phyloP scores from a whole-genome alignment of 1,284 basidiomycete species.

The Somion occarium region DNA sequence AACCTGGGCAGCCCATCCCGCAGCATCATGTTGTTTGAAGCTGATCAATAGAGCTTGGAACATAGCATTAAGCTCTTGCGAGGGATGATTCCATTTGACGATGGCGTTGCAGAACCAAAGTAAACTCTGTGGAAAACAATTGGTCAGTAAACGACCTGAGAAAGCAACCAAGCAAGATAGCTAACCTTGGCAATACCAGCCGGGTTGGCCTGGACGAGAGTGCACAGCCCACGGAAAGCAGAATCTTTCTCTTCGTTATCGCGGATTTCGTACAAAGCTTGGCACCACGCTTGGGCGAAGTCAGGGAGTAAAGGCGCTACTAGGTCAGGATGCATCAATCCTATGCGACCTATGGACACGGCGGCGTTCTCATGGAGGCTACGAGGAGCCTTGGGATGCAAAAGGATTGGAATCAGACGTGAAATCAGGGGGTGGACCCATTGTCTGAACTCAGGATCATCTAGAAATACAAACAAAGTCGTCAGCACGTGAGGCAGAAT shows the following conservation, averaged over 20 bases:
- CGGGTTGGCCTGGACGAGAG: conserved; percentile 92
- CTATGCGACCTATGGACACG: conserved; percentile 97
- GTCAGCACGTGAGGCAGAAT: conserved; percentile 10
- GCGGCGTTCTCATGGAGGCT: conserved; percentile 97
- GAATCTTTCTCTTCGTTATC: conserved; percentile 99
- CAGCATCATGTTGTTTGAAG: conserved; percentile 81
- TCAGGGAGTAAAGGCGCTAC: conserved; percentile 89
- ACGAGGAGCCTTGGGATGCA: conserved; percentile 89
- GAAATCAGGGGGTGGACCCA: conserved; percentile 87
- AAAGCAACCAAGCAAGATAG: conserved; percentile 14
- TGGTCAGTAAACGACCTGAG: conserved; percentile 2
- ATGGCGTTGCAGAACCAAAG: conserved; percentile 98
- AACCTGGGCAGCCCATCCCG: conserved; percentile 75
- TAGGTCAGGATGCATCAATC: conserved; percentile 83
- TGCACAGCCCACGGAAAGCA: conserved; percentile 97
- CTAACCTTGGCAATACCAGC: conserved; percentile 82
- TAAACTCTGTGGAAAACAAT: conserved; percentile 55
- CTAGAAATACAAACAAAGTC: conserved; percentile 30
- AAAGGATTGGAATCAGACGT: conserved; percentile 87
- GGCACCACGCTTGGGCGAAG: conserved; percentile 96
- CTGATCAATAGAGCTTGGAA: conserved; percentile 81
- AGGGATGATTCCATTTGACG: conserved; percentile 88
- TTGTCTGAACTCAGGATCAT: conserved; percentile 81
- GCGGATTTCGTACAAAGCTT: conserved; percentile 95
- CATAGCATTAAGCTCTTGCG: conserved; percentile 84